Evolutionary conservation across 2,329 filamentous ascomycete genomes (phyloP).

Genomic region (Coniella lustricola): DNA sequence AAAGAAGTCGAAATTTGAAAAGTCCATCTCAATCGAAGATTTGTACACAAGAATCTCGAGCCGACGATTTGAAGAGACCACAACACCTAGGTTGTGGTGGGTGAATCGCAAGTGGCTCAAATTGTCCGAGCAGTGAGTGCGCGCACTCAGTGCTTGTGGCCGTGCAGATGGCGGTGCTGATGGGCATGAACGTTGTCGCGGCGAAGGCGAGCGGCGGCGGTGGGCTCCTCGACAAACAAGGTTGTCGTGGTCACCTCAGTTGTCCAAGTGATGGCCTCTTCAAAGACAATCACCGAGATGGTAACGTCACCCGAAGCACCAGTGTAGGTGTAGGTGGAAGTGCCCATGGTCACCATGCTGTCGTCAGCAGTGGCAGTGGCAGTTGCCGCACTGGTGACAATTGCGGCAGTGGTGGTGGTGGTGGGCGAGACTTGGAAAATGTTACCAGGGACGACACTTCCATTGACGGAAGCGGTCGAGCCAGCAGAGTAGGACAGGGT

Average conservation of each 20-base stretch:
- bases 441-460: constrained; percentile 33
- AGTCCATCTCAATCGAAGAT: constrained; percentile 14
- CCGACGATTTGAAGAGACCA: constrained; percentile 11
- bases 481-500: constrained; percentile 32
- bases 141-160: constrained; percentile 15
- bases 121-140: not conserved
- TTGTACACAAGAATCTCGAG: constrained; percentile 14
- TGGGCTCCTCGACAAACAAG: constrained; percentile 27
- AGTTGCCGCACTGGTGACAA: not conserved
- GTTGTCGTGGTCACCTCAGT: constrained; percentile 38
- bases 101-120: constrained; percentile 7
- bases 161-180: constrained; percentile 23
- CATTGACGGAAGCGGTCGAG: constrained; percentile 24
- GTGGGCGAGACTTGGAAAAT: constrained; percentile 33
- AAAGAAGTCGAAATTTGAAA: constrained; percentile 9
- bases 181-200: constrained; percentile 35
- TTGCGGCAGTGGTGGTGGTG: not conserved
- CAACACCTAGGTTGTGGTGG: constrained; percentile 7
- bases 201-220: constrained; percentile 23
- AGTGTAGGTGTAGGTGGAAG: constrained; percentile 13
- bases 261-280: constrained; percentile 47
- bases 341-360: constrained; percentile 1
- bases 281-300: constrained; percentile 51
- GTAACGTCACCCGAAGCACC: constrained; percentile 19
- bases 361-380: constrained; percentile 1